phyloP scores from a whole-genome alignment of 306 rosid species.

The Trifolium fragiferum region DNA sequence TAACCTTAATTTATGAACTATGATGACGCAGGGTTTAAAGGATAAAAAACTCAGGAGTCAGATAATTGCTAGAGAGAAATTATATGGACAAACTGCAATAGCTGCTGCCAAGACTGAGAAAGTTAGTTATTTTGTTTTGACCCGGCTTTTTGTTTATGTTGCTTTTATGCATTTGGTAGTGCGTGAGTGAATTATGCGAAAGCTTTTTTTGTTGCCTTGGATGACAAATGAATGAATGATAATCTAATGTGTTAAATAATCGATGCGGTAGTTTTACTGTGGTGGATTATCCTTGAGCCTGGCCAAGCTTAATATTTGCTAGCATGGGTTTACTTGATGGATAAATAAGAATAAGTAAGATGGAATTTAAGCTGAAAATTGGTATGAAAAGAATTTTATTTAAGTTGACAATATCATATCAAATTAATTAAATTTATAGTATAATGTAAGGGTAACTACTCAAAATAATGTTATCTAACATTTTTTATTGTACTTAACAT shows the following conservation, averaged over 20 bases:
- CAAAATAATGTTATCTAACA: neutral
- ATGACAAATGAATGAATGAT: neutral
- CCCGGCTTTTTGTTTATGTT: neutral
- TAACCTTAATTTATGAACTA: neutral
- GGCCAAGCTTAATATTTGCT: slow-evolving; percentile 4
- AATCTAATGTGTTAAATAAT: slow-evolving; percentile 21
- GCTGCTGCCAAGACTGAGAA: slow-evolving; percentile 83
- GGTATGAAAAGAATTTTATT: slow-evolving; percentile 1
- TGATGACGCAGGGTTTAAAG: slow-evolving; percentile 60
- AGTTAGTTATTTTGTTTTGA: slow-evolving; percentile 49
- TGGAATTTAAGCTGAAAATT: slow-evolving; percentile 15
- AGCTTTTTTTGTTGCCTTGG: neutral
- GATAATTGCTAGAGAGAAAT: slow-evolving; percentile 62
- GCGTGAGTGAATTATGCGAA: neutral
- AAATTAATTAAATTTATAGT: neutral
- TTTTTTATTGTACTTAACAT: neutral
- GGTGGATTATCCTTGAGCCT: neutral
- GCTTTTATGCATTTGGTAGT: neutral
- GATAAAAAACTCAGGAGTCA: slow-evolving; percentile 85
- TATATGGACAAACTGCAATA: slow-evolving; percentile 70
- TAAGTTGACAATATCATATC: slow-evolving; percentile 15
- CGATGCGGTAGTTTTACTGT: neutral
- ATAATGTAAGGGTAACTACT: neutral
- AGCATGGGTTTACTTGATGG: slow-evolving; percentile 3
- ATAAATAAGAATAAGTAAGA: slow-evolving; percentile 20